Percentiles rank a stretch among this genome's conserved stretches.
Evolutionary conservation across 805 yeast species (phyloP).

Genomic region (Yamadazyma takamatsuzukensis): DNA sequence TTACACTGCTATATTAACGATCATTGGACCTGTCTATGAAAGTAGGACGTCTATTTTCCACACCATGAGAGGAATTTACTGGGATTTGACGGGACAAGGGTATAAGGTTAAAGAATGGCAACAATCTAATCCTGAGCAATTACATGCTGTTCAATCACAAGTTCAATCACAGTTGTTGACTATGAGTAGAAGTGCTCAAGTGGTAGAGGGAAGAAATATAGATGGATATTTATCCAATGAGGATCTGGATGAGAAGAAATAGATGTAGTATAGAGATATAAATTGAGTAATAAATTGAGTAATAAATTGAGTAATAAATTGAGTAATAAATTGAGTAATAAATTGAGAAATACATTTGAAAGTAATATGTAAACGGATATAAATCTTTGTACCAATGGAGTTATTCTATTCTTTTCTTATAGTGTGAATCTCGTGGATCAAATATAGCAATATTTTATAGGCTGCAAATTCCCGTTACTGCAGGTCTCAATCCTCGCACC

Average conservation of each 20-base stretch:
- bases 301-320: too few relatives aligned
- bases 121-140: slow-evolving; percentile 61
- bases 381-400: too few relatives aligned
- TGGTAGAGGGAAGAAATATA: slow-evolving; percentile 23
- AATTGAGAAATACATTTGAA: too few relatives aligned
- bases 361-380: too few relatives aligned
- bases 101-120: slow-evolving; percentile 77
- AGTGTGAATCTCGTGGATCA: too few relatives aligned
- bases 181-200: slow-evolving; percentile 3
- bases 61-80: slow-evolving; percentile 72
- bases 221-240: slow-evolving; percentile 10
- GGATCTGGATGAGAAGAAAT: slow-evolving; percentile 17
- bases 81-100: slow-evolving; percentile 80
- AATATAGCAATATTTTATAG: too few relatives aligned
- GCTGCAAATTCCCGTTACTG: too few relatives aligned
- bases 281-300: too few relatives aligned
- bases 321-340: too few relatives aligned
- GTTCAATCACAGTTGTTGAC: slow-evolving; percentile 34
- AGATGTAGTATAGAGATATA: too few relatives aligned
- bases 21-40: slow-evolving; percentile 68
- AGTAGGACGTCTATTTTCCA: slow-evolving; percentile 65
- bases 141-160: slow-evolving; percentile 73
- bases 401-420: too few relatives aligned
- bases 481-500: too few relatives aligned
- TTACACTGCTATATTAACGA: slow-evolving; percentile 58